Evolutionary conservation across 768 basidiomycete genomes (phyloP), one percentile per base, ranked within the genome.

Genomic region (Lactifluus rugatus): DNA sequence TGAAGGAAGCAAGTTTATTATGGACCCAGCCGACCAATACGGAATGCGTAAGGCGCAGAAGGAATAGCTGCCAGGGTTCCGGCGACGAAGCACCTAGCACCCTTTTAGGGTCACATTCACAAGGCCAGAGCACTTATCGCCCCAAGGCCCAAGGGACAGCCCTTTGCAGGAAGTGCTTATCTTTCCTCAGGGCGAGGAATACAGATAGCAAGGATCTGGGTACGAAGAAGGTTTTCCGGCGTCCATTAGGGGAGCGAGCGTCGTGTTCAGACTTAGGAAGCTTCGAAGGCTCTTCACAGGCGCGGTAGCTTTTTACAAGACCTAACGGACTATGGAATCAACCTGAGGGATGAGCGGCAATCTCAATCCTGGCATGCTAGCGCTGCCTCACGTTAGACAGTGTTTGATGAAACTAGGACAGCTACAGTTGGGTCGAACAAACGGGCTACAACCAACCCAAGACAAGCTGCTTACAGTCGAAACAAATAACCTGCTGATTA

Each of bases 1-100:
- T 86, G 23, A 73, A 77, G 50, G 78, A 82, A 62, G 79, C 81
- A n/a, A n/a, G n/a, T n/a, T n/a, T n/a, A n/a, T n/a, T n/a, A n/a
- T n/a, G n/a, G n/a, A n/a, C n/a, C n/a, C 28, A 9, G 28, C 28
- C 9, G 5, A 5, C 5, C 28, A 9, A 31, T 31, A 31, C 28
- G 28, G 9, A 31, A 31, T n/a, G 28, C 28, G 28, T 9, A 31
- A 31, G 28, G 28, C 6, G 21, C 41, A 34, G 62, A n/a, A 60
- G 39, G 52, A 61, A 62, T 23, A 62, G 58, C 42, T 46, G 56
- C 31, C 4, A 45, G 19, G 56, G 57, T 5, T 54, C 56, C 4
- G 36, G 52, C 2, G 61, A 54, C 26, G 56, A 54, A 32, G 53
- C 56, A 8, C 36, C 56, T 19, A 56, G 28, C 34, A 3, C 11